Base-by-base conservation (phyloP, 495 filamentous ascomycete genomes). In the Daldinia decipiens region DNA sequence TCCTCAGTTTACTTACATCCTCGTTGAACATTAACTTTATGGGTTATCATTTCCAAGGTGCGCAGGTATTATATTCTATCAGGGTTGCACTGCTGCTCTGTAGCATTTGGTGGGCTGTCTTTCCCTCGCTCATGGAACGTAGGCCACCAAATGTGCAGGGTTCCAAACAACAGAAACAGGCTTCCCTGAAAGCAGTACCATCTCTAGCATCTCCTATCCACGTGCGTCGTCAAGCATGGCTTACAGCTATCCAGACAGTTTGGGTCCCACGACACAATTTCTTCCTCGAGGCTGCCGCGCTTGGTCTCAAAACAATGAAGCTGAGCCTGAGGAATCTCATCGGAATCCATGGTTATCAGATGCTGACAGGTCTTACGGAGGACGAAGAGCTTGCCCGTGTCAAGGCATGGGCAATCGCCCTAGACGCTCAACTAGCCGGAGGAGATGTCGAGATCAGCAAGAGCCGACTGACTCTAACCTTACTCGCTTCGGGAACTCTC, bases 381-480 rank as follows among this genome's bases (percentile, higher is more conserved):
- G 93, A 97, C 56, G 88, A 97, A 71, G 95, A 98, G 79, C 87
- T 84, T 45, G 94, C 93, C 12, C 87, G 95, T 29, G 87, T 96
- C 68, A 97, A 96, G 80, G 93, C 94, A 0, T 98, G 95, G 95
- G 87, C 91, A 47, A 97, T 97, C 74, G 95, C 95, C 34, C 87
- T 97, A 54, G 95, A 98, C 79, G 94, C 95, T 61, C 95, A 98
- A 75, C 87, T 98, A 7, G 91, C 93, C n/a, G 95, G 95, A 36
- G 95, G 95, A 36, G 95, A 98, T 80, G 86, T 89, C 5, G 92
- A 97, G 75, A 91, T 98, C 71, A 96, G 89, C 81, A 93, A 90
- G 78, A 93, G 92, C 73, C 88, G 95, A 61, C 85, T 98, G 29
- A 88, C 93, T 0, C 86, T 98, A 36, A 97, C 95, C 1, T 85